Evolutionary conservation across 2,329 filamentous ascomycete species (phyloP).

Genomic region (Orbilia brochopaga): DNA sequence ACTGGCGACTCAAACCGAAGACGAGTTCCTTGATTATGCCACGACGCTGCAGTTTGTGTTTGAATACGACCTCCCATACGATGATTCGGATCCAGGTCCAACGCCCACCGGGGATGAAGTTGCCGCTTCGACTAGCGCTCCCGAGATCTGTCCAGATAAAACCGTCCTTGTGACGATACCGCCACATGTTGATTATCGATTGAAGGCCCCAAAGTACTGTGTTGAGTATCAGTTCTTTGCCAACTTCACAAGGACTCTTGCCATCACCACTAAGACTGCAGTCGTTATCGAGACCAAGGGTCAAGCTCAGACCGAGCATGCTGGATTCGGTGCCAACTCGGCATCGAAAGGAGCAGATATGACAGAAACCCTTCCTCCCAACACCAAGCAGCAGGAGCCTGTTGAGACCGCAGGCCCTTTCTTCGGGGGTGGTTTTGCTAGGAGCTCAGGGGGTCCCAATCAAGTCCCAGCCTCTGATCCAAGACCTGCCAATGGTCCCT

Average conservation of each 20-base stretch:
- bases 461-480: not conserved
- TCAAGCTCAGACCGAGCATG: slow-evolving; percentile 5
- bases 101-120: not conserved
- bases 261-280: slow-evolving; percentile 35
- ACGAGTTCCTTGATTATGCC: not conserved
- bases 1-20: slow-evolving; percentile 6
- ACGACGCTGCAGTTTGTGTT: slow-evolving; percentile 35
- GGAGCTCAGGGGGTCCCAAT: not conserved
- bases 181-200: not conserved
- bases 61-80: slow-evolving; percentile 15
- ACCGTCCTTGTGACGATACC: slow-evolving; percentile 30
- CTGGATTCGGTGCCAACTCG: not conserved
- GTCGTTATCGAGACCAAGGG: slow-evolving; percentile 41
- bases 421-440: no score
- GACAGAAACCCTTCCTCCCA: not conserved
- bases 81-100: not conserved
- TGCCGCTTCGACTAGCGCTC: not conserved
- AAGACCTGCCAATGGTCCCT: no score
- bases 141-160: slow-evolving; percentile 27
- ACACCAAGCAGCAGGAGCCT: not conserved
- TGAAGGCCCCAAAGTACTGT: slow-evolving; percentile 16
- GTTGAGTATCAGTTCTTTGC: not conserved
- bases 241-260: slow-evolving; percentile 21
- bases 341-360: not conserved
- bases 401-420: no score